Base-by-base conservation (phyloP, 2,329 filamentous ascomycete genomes). In the Tolypocladium amazonense region DNA sequence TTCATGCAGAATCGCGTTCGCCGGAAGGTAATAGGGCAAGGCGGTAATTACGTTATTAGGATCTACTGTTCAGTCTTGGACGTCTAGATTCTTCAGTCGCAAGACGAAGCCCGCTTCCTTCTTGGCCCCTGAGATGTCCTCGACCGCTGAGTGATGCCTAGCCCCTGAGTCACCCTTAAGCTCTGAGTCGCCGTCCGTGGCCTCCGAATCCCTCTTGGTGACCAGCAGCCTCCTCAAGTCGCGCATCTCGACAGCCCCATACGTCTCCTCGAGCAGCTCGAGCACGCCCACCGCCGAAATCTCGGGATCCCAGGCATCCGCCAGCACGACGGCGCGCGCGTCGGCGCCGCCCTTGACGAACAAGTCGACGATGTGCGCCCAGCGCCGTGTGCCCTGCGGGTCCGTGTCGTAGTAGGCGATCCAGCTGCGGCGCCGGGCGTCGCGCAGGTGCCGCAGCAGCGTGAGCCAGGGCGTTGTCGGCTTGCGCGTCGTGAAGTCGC, bases 251-350 rank as follows among this genome's bases (percentile, higher is more conserved):
- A 61, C 59, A 4, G 64, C 61, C 0, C 62, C 61, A 39, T 69
- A 70, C 11, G 67, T 66, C 41, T 64, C 60, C 14, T 70, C 67
- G 60, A 70, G 30, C 58, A 69, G 45, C 45, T 68, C 62, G 58
- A 72, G 30, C n/a, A 73, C 66, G 0, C 65, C 70, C 20, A 62
- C 3, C 0, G 67, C 68, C 41, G 63, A 67, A 18, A 68, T 65
- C 41, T 71, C 68, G 1, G 68, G 65, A 54, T 73, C 71, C 68
- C 69, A 72, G 0, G 23, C 39, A 57, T 72, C 69, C n/a, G 53
- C 61, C n/a, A 58, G 39, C 1, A 72, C 57, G 12, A 70, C 62
- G 0, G 69, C 69, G 9, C 65, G 27, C 3, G 58, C 58, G 60
- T 73, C 67, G 0, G 71, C 69, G 1, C 58, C 61, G 2, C 69